phyloP scores from a whole-genome alignment of 2,329 filamentous ascomycete species.

The Teratosphaeria viscida region DNA sequence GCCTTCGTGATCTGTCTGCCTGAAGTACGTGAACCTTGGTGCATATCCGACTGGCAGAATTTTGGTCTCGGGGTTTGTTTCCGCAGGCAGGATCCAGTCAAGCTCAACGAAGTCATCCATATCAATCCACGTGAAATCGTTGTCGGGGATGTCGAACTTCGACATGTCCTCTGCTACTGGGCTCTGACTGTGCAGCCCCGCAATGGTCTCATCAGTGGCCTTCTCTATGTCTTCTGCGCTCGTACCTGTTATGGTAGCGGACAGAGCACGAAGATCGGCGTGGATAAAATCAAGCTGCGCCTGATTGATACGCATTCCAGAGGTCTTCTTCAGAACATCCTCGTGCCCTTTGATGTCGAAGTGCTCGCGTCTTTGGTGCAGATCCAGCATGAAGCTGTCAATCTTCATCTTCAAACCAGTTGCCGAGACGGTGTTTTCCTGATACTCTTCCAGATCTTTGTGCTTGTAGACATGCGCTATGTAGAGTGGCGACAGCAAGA shows the following conservation, averaged over 20 bases:
- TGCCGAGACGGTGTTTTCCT: slow-evolving; percentile 68
- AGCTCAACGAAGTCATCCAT: slow-evolving; percentile 99
- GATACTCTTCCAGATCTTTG: slow-evolving; percentile 83
- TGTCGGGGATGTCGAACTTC: slow-evolving; percentile 88
- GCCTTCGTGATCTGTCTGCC: slow-evolving; percentile 85
- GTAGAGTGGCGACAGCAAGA: slow-evolving; percentile 84
- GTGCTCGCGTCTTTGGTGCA: slow-evolving; percentile 88
- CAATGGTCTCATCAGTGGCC: slow-evolving; percentile 52
- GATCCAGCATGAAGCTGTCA: slow-evolving; percentile 93
- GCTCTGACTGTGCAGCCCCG: slow-evolving; percentile 43
- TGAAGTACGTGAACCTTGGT: slow-evolving; percentile 93
- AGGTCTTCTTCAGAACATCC: slow-evolving; percentile 70
- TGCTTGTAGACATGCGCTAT: slow-evolving; percentile 98
- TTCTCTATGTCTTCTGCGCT: slow-evolving; percentile 63
- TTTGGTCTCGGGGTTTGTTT: slow-evolving; percentile 83
- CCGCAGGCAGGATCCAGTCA: slow-evolving; percentile 87
- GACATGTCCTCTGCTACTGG: slow-evolving; percentile 53
- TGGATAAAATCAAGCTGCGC: slow-evolving; percentile 86
- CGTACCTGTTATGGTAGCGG: slow-evolving; percentile 76
- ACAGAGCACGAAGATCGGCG: slow-evolving; percentile 86
- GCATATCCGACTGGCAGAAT: slow-evolving; percentile 87
- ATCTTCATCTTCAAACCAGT: slow-evolving; percentile 94
- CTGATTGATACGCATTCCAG: slow-evolving; percentile 89
- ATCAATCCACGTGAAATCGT: slow-evolving; percentile 93
- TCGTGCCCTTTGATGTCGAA: slow-evolving; percentile 64